Evolutionary conservation across 2,329 filamentous ascomycete genomes (phyloP), one percentile per base, ranked within the genome.

Genomic region (Trichothecium roseum): DNA sequence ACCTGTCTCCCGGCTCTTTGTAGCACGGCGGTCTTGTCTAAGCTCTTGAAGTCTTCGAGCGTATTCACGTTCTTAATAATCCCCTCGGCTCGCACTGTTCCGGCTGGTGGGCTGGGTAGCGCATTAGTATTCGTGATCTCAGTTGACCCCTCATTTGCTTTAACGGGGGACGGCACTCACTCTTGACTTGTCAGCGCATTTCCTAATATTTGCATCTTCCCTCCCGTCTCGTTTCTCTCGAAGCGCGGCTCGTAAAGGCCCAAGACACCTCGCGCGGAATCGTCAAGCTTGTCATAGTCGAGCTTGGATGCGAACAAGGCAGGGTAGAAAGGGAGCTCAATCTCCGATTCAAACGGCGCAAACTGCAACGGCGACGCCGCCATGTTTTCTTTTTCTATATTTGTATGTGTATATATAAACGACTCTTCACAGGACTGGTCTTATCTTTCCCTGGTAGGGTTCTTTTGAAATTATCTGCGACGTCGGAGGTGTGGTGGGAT

Each of bases 1-100:
- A 87, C 84, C 60, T 83, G 89, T 52, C 77, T 75, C 9, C 81
- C 89, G 27, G 85, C 80, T 42, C 80, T 79, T 42, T 84, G 76
- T 32, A 96, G 69, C 57, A 94, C 78, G 24, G 78, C 77, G 9
- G 69, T 56, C 56, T 89, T 91, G 57, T 96, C 85, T 43, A 80
- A 72, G 44, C 81, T 83, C 53, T 80, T 84, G 59, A 95, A 96
- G 51, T 91, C 86, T 48, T 96, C 89, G 47, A 94, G 74, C 1
- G 91, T 96, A 55, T 98, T 98, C 52, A 89, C 81, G 61, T 98
- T 98, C 56, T 83, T 88, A 50, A 98, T 93, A 53, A 84, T 85
- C 41, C 91, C 91, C 57, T 96, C 89, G 31, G 84, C 89, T 46
- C 89, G 81, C 52, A 81, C 84, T 50, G 75, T 77, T 44, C 76